Percentiles rank a stretch among this genome's conserved stretches.
phyloP scores from a whole-genome alignment of 2,329 filamentous ascomycete species.

The Neocucurbitaria cava region DNA sequence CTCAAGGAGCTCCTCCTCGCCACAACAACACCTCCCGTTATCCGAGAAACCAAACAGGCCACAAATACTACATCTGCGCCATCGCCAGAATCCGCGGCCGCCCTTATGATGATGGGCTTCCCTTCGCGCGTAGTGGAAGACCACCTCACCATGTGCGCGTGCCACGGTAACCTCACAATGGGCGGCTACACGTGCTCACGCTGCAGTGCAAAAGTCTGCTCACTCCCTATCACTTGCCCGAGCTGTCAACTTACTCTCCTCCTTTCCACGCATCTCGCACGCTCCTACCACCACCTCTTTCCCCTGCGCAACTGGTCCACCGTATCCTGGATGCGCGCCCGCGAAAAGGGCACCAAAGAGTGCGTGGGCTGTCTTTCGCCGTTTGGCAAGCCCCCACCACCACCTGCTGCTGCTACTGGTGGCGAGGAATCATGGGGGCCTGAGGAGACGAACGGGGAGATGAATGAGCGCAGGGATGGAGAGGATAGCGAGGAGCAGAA shows the following conservation, averaged over 20 bases:
- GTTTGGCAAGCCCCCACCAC: constrained; percentile 64
- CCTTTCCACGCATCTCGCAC: constrained; percentile 71
- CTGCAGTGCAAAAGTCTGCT: constrained; percentile 88
- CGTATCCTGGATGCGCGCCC: constrained; percentile 80
- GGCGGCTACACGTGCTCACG: constrained; percentile 92
- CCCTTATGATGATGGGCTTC: constrained; percentile 96
- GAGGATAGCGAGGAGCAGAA: constrained; percentile 47
- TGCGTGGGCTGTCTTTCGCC: constrained; percentile 80
- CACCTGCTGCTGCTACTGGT: constrained; percentile 3
- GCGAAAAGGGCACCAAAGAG: constrained; percentile 53
- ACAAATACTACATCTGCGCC: constrained; percentile 34
- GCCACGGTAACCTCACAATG: constrained; percentile 80
- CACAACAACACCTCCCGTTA: constrained; percentile 87
- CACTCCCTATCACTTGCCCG: constrained; percentile 87
- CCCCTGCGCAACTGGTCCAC: constrained; percentile 83
- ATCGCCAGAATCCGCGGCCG: constrained; percentile 52
- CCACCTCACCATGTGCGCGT: constrained; percentile 81
- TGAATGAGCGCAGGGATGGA: constrained; percentile 26
- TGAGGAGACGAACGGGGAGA: constrained; percentile 17
- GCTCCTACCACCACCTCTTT: constrained; percentile 51
- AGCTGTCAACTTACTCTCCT: constrained; percentile 91
- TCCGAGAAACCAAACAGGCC: constrained; percentile 67
- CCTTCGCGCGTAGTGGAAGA: constrained; percentile 82
- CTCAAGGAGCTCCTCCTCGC: constrained; percentile 88
- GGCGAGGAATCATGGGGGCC: constrained; percentile 14